Evolutionary conservation across 352 stramenopile species (phyloP), one percentile per base, ranked within the genome.

Genomic region (Pythium pyrilobum): DNA sequence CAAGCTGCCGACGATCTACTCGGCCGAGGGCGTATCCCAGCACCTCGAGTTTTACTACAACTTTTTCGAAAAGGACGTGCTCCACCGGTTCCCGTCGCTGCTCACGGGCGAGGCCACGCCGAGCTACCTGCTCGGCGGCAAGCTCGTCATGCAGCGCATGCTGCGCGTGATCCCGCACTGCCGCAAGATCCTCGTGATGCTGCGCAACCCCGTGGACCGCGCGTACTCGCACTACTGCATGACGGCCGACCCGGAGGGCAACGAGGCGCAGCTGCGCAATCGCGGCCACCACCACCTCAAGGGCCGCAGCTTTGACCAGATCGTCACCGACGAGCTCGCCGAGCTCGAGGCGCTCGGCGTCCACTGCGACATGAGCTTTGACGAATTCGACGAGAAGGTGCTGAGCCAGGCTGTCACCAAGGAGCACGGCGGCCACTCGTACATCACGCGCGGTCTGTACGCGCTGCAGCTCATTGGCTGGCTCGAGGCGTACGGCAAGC

Each of bases 401-500:
- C 59, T 92, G 59, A 64, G 69, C 34, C 54, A 71, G 27, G 64
- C 66, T 4, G 43, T 84, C 12, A 44, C 18, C 0, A 75, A 80
- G 12, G 67, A 77, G 36, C 82, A 96, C 44, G 85, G 85, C 12
- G 85, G 77, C 8, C 85, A 95, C 60, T 93, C 85, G 38, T 90
- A 87, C 48, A 56, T 94, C n/a, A 60, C 69, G 12, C 81, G 84
- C 38, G 96, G 96, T 0, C 67, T 99, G 37, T 99, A 99, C 66
- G 95, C 85, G 37, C 66, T 98, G 25, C 95, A 99, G 70, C 71
- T 98, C 20, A 52, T 75, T 24, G 82, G 82, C 7, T 99, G 96
- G 96, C 74, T 98, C 1, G 56, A 85, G 18, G 86, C 88, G 1
- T 99, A 97, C 56, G 66, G 74, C 9, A 66, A 64, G 18, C 72